Base-by-base conservation (phyloP, 2,329 filamentous ascomycete genomes). In the Hypoxylon sp. region DNA sequence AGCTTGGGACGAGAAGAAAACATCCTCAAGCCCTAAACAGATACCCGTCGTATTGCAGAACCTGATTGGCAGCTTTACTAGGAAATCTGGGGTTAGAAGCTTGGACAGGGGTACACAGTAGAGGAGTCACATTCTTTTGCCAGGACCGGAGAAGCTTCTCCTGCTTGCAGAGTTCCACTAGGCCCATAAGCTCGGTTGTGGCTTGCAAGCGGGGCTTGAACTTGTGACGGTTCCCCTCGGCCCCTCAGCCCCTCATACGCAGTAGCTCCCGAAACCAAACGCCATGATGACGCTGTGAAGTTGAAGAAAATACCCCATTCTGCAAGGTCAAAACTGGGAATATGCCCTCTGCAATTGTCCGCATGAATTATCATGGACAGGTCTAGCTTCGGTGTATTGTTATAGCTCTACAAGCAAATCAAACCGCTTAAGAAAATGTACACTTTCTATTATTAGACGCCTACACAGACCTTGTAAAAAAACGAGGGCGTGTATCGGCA, bases 201-300 rank as follows among this genome's bases (percentile, higher is more conserved):
- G 54, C 64, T 64, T 67, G 51, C 47, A 57, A 41, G 7, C 6
- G 17, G n/a, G 13, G 34, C 34, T 19, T 41, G 37, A 6, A 34
- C 15, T 66, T 51, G 20, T 22, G 26, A 63, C 56, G 59, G 59
- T 56, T 58, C 62, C 44, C 55, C 37, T 30, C 46, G 48, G 3
- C 11, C 34, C 39, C 20, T 44, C 24, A 44, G 4, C 19, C 41
- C 41, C 19, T 47, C 44, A 28, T 26, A 47, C 24, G 20, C 15
- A 28, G 37, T 58, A 50, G 56, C 56, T 54, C 41, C 49, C 19
- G 37, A 34, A 57, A 30, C 46, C 56, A 61, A 58, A 58, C 60
- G 54, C 58, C 54, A 64, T 61, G 53, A 64, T 67, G 64, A 67
- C 60, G 60, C 54, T 30, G 53, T 61, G 46, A 54, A 54, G n/a